These are phyloP conservation scores for Collybia sp. DNA, from an alignment of 768 basidiomycete genomes.

Conservation along the genomic window DNA sequence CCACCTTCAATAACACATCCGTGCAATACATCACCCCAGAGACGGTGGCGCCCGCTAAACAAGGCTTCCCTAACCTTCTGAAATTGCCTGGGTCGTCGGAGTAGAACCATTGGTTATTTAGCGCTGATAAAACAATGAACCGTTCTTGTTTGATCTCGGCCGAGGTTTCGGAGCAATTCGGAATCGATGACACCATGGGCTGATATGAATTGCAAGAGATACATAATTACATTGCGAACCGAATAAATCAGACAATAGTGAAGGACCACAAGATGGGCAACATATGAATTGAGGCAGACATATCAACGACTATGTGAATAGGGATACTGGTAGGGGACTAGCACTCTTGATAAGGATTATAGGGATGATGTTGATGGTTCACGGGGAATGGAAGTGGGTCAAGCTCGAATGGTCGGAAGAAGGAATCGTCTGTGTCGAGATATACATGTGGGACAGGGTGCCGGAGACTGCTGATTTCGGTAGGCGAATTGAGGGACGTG, in stretches of 20 bases:
- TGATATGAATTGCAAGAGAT: no score
- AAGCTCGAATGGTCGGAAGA: constrained; percentile 62
- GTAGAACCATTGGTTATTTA: no score
- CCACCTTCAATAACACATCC: constrained; percentile 66
- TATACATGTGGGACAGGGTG: constrained; percentile 54
- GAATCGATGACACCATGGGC: no score
- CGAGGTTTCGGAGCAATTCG: no score
- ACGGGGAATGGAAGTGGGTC: constrained; percentile 67
- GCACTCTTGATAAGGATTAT: constrained; percentile 62
- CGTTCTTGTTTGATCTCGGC: no score
- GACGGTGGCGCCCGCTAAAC: no score
- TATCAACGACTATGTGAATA: constrained; percentile 17
- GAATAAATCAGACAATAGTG: no score
- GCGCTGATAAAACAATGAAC: no score
- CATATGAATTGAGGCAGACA: constrained; percentile 18
- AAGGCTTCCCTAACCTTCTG: no score
- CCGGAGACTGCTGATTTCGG: constrained; percentile 45
- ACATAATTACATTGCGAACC: no score
- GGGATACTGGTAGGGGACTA: constrained; percentile 35
- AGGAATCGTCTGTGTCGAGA: constrained; percentile 54
- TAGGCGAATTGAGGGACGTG: constrained; percentile 43
- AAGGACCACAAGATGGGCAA: not conserved
- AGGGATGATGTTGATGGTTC: constrained; percentile 41
- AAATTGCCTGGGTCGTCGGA: no score
- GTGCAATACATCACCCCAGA: constrained; percentile 41